These are phyloP conservation scores for Fusarium torulosum DNA, from an alignment of 2,329 filamentous ascomycete species.

Conservation along the genomic window DNA sequence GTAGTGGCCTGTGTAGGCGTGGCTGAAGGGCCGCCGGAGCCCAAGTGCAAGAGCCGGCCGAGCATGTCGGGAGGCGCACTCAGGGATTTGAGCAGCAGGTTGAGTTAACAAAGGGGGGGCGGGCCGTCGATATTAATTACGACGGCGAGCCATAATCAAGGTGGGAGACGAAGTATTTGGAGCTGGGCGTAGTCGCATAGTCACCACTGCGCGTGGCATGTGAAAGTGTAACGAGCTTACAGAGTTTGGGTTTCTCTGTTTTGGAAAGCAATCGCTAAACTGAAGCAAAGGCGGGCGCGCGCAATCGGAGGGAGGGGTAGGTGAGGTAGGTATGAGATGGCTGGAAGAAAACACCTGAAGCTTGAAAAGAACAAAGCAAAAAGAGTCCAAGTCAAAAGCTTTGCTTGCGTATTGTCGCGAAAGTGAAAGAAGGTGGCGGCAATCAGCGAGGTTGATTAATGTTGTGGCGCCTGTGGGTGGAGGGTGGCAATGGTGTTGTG, in stretches of 20 bases:
- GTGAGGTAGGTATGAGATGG: background rate
- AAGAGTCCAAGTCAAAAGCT: background rate
- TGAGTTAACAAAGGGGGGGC: slow-evolving; percentile 29
- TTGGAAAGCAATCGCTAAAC: slow-evolving; percentile 1
- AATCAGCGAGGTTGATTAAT: slow-evolving; percentile 31
- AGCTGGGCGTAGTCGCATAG: slow-evolving; percentile 48
- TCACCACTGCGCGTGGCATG: slow-evolving; percentile 47
- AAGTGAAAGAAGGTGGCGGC: slow-evolving; percentile 27
- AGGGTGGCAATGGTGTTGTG: slow-evolving; percentile 21
- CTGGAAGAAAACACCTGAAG: background rate
- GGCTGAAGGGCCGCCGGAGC: slow-evolving; percentile 58
- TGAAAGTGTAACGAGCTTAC: slow-evolving; percentile 42
- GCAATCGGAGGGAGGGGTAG: slow-evolving; percentile 13
- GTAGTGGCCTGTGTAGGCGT: slow-evolving; percentile 56
- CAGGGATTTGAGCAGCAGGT: slow-evolving; percentile 29
- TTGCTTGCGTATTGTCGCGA: slow-evolving; percentile 27
- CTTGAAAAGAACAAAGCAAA: slow-evolving; percentile 19
- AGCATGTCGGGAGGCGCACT: slow-evolving; percentile 61
- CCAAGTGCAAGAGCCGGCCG: slow-evolving; percentile 73
- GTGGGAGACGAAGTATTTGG: slow-evolving; percentile 34
- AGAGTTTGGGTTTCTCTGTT: slow-evolving; percentile 24
- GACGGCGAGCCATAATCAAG: slow-evolving; percentile 47
- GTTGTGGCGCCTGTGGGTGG: slow-evolving; percentile 39
- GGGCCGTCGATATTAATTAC: slow-evolving; percentile 44
- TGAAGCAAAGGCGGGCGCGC: slow-evolving; percentile 22